Evolutionary conservation across 75 land plant genomes (phyloP).

Genomic region (Cryptomeria japonica): DNA sequence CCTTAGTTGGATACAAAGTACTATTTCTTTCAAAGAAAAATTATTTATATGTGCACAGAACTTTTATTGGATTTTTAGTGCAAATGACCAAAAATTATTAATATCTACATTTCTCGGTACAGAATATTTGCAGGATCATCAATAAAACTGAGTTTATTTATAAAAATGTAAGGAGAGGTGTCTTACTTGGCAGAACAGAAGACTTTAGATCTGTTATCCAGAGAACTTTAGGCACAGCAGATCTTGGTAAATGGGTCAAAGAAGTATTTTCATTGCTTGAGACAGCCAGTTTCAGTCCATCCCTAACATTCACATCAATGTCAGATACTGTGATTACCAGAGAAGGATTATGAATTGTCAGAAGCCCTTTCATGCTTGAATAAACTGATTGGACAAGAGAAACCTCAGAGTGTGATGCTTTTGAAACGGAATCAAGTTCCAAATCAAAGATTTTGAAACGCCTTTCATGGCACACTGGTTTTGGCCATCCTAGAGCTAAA

Average conservation of each 20-base stretch:
- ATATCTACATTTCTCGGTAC: background rate
- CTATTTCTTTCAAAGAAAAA: background rate
- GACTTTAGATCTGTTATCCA: constrained; percentile 89
- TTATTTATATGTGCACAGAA: background rate
- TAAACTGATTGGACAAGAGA: constrained; percentile 72
- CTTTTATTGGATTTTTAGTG: background rate
- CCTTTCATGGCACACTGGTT: constrained; percentile 72
- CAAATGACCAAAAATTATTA: background rate
- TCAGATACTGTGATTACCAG: constrained; percentile 70
- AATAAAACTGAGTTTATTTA: background rate
- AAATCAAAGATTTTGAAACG: constrained; percentile 94
- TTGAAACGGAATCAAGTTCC: constrained; percentile 55
- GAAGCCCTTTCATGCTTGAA: constrained; percentile 82
- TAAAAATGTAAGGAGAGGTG: background rate
- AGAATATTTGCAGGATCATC: background rate
- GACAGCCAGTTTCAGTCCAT: constrained; percentile 72
- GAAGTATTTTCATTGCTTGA: constrained; percentile 41
- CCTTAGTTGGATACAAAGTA: background rate
- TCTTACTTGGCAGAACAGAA: constrained; percentile 73
- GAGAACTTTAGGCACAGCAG: constrained; percentile 70
- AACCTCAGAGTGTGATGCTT: constrained; percentile 59
- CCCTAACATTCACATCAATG: constrained; percentile 57
- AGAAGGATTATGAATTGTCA: constrained; percentile 89
- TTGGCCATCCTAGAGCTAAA: constrained; percentile 62
- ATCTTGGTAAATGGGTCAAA: constrained; percentile 65